These are phyloP conservation scores for Diplodia scrobiculata DNA, from an alignment of 2,329 filamentous ascomycete species.

Conservation along the genomic window DNA sequence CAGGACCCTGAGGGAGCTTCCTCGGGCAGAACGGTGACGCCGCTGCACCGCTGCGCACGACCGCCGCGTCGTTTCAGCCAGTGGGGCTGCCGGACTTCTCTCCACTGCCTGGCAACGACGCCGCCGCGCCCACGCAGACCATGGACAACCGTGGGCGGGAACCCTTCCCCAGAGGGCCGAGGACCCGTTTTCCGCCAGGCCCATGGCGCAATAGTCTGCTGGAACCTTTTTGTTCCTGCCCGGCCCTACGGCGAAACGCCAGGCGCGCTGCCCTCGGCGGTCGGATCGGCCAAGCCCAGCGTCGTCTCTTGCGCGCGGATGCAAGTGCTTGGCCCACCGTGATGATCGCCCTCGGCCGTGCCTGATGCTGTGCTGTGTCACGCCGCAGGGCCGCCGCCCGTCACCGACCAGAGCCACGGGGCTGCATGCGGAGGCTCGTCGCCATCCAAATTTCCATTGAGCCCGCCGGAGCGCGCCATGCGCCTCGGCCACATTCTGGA, in stretches of 20 bases:
- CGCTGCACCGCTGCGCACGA: not conserved
- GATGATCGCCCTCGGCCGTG: not conserved
- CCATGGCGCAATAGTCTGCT: conserved; percentile 12
- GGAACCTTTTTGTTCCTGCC: conserved; percentile 21
- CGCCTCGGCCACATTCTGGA: not conserved
- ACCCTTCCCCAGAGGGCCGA: conserved; percentile 16
- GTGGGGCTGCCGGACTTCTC: not conserved
- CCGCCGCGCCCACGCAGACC: not conserved
- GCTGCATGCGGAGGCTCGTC: not conserved
- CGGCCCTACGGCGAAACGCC: not conserved
- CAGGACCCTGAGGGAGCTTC: conserved; percentile 1
- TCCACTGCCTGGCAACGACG: not conserved
- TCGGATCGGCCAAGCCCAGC: conserved; percentile 7
- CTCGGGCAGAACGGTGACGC: not conserved
- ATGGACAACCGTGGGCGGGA: not conserved
- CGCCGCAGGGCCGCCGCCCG: not conserved
- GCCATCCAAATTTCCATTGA: not conserved
- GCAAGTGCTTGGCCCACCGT: conserved; percentile 20
- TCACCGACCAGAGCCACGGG: not conserved
- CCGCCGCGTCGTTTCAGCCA: not conserved
- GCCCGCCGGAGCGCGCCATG: not conserved
- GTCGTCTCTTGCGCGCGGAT: not conserved
- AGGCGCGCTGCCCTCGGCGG: no score
- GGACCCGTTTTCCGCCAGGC: conserved; percentile 4
- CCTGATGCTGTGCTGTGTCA: conserved; percentile 11